Evolutionary conservation across 2,329 filamentous ascomycete species (phyloP).

Genomic region (Pyricularia pennisetigena): DNA sequence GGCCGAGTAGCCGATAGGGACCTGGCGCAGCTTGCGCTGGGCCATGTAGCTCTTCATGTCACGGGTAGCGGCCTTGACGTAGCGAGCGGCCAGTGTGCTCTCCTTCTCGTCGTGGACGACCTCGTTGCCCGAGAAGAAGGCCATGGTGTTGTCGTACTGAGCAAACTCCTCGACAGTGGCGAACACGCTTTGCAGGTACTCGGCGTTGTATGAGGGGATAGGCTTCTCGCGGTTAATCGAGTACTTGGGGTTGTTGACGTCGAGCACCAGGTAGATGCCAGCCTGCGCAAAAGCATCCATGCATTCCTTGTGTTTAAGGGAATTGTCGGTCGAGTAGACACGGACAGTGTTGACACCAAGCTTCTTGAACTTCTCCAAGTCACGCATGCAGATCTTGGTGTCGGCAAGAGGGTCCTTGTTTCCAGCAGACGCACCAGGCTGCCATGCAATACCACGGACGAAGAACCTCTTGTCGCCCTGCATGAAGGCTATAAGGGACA

Average conservation of each 20-base stretch:
- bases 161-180: conserved; percentile 79
- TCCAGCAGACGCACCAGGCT: conserved; percentile 48
- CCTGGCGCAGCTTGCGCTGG: conserved; percentile 47
- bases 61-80: conserved; percentile 70
- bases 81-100: conserved; percentile 58
- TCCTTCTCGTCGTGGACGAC: conserved; percentile 59
- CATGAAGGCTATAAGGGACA: conserved; percentile 40
- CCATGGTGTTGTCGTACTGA: conserved; percentile 76
- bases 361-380: conserved; percentile 73
- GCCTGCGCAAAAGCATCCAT: conserved; percentile 74
- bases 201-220: conserved; percentile 72
- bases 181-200: conserved; percentile 77
- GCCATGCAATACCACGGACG: conserved; percentile 51
- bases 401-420: conserved; percentile 70
- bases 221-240: conserved; percentile 73
- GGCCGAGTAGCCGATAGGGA: conserved; percentile 67
- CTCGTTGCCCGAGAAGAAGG: conserved; percentile 78
- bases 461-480: conserved; percentile 44
- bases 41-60: conserved; percentile 65
- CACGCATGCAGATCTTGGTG: conserved; percentile 58
- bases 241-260: conserved; percentile 85
- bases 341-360: conserved; percentile 86
- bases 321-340: conserved; percentile 90
- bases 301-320: conserved; percentile 68
- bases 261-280: conserved; percentile 84